Base-by-base conservation (phyloP, 768 basidiomycete genomes). In the Mycena indigotica region DNA sequence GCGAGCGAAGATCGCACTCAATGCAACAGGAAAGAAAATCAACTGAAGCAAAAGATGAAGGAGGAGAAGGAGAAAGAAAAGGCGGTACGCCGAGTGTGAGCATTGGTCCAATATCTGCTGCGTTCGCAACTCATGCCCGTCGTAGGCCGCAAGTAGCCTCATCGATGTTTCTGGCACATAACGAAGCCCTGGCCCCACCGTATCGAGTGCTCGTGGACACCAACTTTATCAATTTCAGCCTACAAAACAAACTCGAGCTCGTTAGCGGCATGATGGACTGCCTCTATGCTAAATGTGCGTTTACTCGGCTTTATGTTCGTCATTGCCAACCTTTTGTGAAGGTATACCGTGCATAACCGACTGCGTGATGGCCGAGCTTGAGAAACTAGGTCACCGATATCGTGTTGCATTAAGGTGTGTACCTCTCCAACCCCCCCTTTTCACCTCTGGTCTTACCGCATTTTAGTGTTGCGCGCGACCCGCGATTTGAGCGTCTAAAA, bases 191-290 rank as follows among this genome's bases (percentile, higher is more conserved):
- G 46, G 95, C 93, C 0, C 97, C 97, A 0, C 97, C 97, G 3
- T 99, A 98, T 70, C 87, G 96, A 19, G 93, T 99, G 25, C 84
- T 99, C 35, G 93, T 99, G 58, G 97, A 99, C 73, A 99, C 97
- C 70, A 99, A 99, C 72, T 98, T 99, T 66, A 99, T 99, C 81
- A 98, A 98, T 70, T 96, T 98, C 71, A 93, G 89, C 64, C 81
- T 99, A 49, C 97, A 99, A 77, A 99, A 98, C 74, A 97, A 98
- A 72, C 77, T 99, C 63, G 97, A 99, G 72, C 82, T 98, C 53
- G 80, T 98, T 21, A 86, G 88, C 66, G 95, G 92, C n/a, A 98
- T 99, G 97, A 98, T 99, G 97, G 97, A 99, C 69, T 96, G 94
- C 67, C 79, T 98, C 16, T 97, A 93, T 73, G 97, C 97, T 13